A percentile compares a stretch with the other conserved stretches of the same genome.
These are phyloP conservation scores for Phyllostachys edulis DNA, from an alignment of 176 grass and related monocot genomes.

Conservation along the genomic window DNA sequence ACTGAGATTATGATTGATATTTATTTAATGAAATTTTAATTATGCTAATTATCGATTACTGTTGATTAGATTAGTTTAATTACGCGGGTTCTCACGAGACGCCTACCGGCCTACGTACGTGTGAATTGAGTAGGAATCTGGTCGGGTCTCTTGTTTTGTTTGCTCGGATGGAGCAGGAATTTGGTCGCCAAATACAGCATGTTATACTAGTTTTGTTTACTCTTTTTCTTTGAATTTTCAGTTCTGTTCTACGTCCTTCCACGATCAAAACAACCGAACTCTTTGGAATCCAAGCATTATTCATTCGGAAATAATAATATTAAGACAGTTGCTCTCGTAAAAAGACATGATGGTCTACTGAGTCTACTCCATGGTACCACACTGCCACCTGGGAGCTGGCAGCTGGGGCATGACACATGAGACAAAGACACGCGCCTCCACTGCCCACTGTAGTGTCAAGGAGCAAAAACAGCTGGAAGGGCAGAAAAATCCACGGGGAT, in stretches of 20 bases:
- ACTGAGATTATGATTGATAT: too few relatives aligned
- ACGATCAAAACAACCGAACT: background rate
- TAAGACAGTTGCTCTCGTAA: background rate
- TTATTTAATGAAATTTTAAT: too few relatives aligned
- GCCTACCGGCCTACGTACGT: too few relatives aligned
- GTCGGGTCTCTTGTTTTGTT: background rate
- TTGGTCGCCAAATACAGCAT: background rate
- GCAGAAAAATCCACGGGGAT: background rate
- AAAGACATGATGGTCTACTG: background rate
- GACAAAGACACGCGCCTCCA: background rate
- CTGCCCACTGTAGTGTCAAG: background rate
- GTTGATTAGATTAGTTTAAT: too few relatives aligned
- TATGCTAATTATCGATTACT: too few relatives aligned
- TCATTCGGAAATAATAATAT: background rate
- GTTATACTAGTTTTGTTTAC: background rate
- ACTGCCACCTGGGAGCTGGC: background rate
- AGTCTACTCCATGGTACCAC: background rate
- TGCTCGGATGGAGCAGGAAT: background rate
- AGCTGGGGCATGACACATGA: background rate
- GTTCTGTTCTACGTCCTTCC: background rate
- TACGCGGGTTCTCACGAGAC: too few relatives aligned
- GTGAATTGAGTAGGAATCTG: background rate
- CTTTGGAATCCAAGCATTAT: background rate
- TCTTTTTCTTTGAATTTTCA: too few relatives aligned
- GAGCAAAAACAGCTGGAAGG: background rate